Conservation (phyloP, 805 yeast species). For the Yamadazyma sp. region DNA sequence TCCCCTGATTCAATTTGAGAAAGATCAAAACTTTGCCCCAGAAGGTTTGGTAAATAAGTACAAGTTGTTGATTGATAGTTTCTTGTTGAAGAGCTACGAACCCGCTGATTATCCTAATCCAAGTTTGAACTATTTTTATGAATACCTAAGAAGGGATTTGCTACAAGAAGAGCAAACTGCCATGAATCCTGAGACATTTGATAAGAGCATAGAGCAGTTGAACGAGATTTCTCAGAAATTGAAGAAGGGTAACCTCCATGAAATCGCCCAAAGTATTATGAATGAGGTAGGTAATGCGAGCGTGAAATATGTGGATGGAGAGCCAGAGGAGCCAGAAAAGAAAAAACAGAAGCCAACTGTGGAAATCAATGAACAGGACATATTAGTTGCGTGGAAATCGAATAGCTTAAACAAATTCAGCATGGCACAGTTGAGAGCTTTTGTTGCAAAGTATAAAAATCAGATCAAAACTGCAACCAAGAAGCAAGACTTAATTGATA, state of each 20-base stretch:
- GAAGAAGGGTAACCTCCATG: not conserved
- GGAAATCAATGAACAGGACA: conserved; percentile 35
- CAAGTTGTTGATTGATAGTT: conserved; percentile 32
- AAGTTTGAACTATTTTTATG: conserved; percentile 62
- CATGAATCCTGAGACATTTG: conserved; percentile 13
- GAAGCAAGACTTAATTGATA: conserved; percentile 45
- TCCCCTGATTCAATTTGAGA: conserved; percentile 19
- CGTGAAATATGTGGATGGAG: not conserved
- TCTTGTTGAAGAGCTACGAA: conserved; percentile 47
- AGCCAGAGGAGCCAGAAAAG: conserved; percentile 1
- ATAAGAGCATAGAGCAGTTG: conserved; percentile 9
- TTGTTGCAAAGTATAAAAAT: conserved; percentile 33
- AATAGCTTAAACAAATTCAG: conserved; percentile 35
- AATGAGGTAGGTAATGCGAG: not conserved
- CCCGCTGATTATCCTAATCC: conserved; percentile 68
- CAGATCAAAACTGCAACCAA: conserved; percentile 35
- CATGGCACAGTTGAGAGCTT: conserved; percentile 44
- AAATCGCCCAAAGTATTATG: conserved; percentile 1
- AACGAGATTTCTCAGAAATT: not conserved
- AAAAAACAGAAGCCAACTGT: conserved; percentile 13
- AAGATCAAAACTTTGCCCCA: conserved; percentile 15
- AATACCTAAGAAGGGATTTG: conserved; percentile 60
- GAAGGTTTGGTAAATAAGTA: conserved; percentile 18
- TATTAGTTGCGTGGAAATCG: conserved; percentile 43
- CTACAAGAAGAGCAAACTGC: conserved; percentile 43